Evolutionary conservation across 2,329 filamentous ascomycete species (phyloP).

Genomic region (Xylaria sp.): DNA sequence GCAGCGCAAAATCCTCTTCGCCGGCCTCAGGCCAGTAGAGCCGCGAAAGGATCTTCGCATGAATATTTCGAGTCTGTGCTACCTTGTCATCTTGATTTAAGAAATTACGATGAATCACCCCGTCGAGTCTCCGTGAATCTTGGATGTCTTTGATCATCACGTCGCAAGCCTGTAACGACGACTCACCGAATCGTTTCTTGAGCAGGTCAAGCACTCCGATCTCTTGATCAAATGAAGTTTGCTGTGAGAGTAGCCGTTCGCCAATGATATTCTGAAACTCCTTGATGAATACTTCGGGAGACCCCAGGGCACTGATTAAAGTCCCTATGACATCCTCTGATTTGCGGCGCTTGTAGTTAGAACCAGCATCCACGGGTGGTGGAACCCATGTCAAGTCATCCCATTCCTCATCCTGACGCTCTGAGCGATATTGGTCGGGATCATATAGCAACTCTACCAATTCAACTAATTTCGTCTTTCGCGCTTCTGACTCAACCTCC

Average conservation of each 20-base stretch:
- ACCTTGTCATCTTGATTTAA: slow-evolving; percentile 42
- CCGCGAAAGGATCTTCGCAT: slow-evolving; percentile 88
- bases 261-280: slow-evolving; percentile 92
- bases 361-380: slow-evolving; percentile 90
- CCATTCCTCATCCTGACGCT: slow-evolving; percentile 74
- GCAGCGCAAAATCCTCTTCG: slow-evolving; percentile 74
- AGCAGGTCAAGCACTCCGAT: slow-evolving; percentile 85
- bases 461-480: slow-evolving; percentile 69
- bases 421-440: slow-evolving; percentile 64
- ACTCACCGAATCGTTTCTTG: slow-evolving; percentile 88
- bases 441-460: slow-evolving; percentile 74
- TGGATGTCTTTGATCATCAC: slow-evolving; percentile 96
- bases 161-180: slow-evolving; percentile 88
- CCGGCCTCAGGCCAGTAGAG: slow-evolving; percentile 92
- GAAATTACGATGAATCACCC: slow-evolving; percentile 66
- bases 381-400: slow-evolving; percentile 94
- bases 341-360: slow-evolving; percentile 90
- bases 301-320: slow-evolving; percentile 86
- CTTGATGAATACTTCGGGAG: slow-evolving; percentile 91
- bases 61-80: slow-evolving; percentile 60
- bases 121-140: slow-evolving; percentile 81
- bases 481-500: slow-evolving; percentile 55
- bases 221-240: slow-evolving; percentile 79
- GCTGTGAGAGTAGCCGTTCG: slow-evolving; percentile 77
- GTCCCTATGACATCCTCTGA: slow-evolving; percentile 92